phyloP scores from a whole-genome alignment of 2,329 filamentous ascomycete genomes.

The Fusarium lyarnte region DNA sequence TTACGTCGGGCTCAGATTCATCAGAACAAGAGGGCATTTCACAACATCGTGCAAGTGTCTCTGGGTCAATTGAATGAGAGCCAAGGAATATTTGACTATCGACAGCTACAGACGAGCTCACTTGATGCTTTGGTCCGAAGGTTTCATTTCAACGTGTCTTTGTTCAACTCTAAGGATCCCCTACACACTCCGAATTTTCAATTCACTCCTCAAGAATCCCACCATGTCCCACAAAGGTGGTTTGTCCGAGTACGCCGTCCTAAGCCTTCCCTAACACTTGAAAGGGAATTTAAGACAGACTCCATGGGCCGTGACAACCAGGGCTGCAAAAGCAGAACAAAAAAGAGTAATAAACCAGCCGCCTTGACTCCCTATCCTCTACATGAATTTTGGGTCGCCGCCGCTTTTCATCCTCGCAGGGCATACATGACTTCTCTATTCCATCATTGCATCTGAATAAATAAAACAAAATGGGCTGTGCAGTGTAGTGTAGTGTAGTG shows the following conservation, averaged over 20 bases:
- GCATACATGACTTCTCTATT: constrained; percentile 57
- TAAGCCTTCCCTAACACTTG: constrained; percentile 48
- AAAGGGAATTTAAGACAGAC: constrained; percentile 46
- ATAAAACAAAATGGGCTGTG: constrained; percentile 42
- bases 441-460: constrained; percentile 47
- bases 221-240: constrained; percentile 31
- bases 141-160: constrained; percentile 35
- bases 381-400: constrained; percentile 54
- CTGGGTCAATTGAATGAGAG: not conserved
- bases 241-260: constrained; percentile 39
- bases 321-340: constrained; percentile 38
- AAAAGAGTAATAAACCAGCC: constrained; percentile 41
- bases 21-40: not conserved
- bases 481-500: constrained; percentile 39
- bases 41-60: not conserved
- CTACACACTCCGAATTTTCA: constrained; percentile 45
- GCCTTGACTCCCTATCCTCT: constrained; percentile 54
- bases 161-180: constrained; percentile 37
- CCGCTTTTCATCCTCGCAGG: constrained; percentile 47
- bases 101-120: constrained; percentile 44
- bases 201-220: constrained; percentile 32
- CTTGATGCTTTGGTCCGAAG: constrained; percentile 47
- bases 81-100: constrained; percentile 32
- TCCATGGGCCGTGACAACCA: constrained; percentile 35
- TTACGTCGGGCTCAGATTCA: not conserved